Evolutionary conservation across 2,329 filamentous ascomycete species (phyloP).

Genomic region (Paramyrothecium sp.): DNA sequence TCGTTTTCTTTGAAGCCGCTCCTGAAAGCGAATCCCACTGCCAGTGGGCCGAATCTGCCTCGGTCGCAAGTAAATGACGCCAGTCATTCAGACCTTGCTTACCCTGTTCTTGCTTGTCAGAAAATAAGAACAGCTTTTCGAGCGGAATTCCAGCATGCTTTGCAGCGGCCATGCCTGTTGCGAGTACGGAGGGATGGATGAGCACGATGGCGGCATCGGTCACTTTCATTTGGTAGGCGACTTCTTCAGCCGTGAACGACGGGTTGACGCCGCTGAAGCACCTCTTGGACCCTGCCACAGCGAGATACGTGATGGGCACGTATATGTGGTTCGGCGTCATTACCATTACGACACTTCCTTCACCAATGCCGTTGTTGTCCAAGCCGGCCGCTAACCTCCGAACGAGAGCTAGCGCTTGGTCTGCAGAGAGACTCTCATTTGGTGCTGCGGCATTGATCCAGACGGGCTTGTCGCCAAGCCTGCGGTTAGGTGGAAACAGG

Average conservation of each 20-base stretch:
- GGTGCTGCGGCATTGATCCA: slow-evolving; percentile 52
- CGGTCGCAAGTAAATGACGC: slow-evolving; percentile 32
- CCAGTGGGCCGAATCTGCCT: slow-evolving; percentile 21
- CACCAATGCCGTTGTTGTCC: slow-evolving; percentile 39
- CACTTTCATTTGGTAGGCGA: slow-evolving; percentile 49
- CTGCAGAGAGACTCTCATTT: slow-evolving; percentile 41
- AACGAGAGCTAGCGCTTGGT: slow-evolving; percentile 47
- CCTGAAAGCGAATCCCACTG: slow-evolving; percentile 54
- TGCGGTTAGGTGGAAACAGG: slow-evolving; percentile 25
- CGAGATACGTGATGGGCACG: slow-evolving; percentile 52
- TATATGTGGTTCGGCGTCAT: slow-evolving; percentile 55
- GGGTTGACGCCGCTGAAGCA: slow-evolving; percentile 56
- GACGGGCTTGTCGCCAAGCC: slow-evolving; percentile 42
- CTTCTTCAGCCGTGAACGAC: slow-evolving; percentile 46
- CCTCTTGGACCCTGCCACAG: slow-evolving; percentile 49
- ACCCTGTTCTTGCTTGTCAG: slow-evolving; percentile 31
- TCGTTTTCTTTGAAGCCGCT: slow-evolving; percentile 23
- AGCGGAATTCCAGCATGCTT: slow-evolving; percentile 36
- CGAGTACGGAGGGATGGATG: slow-evolving; percentile 44
- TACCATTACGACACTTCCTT: slow-evolving; percentile 52
- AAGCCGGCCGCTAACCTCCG: slow-evolving; percentile 50
- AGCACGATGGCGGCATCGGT: slow-evolving; percentile 48
- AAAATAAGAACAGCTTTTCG: slow-evolving; percentile 46
- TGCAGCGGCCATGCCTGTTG: slow-evolving; percentile 41
- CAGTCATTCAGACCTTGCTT: slow-evolving; percentile 38